phyloP scores from a whole-genome alignment of 805 yeast genomes.

The Helenozyma rhizophorensis region DNA sequence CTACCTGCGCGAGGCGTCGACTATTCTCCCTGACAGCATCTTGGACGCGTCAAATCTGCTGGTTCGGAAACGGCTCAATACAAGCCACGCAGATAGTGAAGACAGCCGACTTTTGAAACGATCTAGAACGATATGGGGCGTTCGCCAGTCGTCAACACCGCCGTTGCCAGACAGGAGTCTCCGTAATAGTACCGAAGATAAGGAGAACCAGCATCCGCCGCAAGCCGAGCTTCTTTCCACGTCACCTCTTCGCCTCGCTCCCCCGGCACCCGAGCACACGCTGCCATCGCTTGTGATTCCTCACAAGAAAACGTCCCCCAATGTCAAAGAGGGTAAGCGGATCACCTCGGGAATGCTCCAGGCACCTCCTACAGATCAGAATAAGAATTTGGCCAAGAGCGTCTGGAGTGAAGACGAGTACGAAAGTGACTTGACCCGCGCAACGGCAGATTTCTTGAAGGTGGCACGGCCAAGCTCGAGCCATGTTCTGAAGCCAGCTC shows the following conservation, averaged over 20 bases:
- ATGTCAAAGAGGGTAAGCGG: slow-evolving; percentile 17
- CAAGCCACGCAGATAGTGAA: slow-evolving; percentile 1
- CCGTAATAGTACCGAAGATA: too few species aligned
- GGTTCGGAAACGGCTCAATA: slow-evolving; percentile 4
- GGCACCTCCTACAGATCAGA: slow-evolving; percentile 19
- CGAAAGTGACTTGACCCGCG: slow-evolving; percentile 5
- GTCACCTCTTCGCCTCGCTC: slow-evolving; percentile 26
- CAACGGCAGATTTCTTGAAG: slow-evolving; percentile 3
- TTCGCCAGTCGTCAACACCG: slow-evolving; percentile 1
- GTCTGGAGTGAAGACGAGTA: slow-evolving; percentile 8
- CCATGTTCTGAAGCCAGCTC: neutral
- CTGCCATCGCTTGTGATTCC: slow-evolving; percentile 22
- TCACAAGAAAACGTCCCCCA: slow-evolving; percentile 17
- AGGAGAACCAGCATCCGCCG: too few species aligned
- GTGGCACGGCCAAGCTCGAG: slow-evolving; percentile 1
- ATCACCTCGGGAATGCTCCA: slow-evolving; percentile 42
- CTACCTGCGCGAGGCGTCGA: slow-evolving; percentile 5
- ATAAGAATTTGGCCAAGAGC: neutral
- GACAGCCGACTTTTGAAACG: slow-evolving; percentile 5
- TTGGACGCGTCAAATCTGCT: neutral
- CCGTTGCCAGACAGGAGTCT: slow-evolving; percentile 5
- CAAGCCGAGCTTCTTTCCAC: too few species aligned
- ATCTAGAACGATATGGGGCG: slow-evolving; percentile 13
- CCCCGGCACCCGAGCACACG: slow-evolving; percentile 22
- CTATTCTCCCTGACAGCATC: slow-evolving; percentile 2